Evolutionary conservation across 495 filamentous ascomycete genomes (phyloP).

Genomic region (Hypoxylon lenormandii): DNA sequence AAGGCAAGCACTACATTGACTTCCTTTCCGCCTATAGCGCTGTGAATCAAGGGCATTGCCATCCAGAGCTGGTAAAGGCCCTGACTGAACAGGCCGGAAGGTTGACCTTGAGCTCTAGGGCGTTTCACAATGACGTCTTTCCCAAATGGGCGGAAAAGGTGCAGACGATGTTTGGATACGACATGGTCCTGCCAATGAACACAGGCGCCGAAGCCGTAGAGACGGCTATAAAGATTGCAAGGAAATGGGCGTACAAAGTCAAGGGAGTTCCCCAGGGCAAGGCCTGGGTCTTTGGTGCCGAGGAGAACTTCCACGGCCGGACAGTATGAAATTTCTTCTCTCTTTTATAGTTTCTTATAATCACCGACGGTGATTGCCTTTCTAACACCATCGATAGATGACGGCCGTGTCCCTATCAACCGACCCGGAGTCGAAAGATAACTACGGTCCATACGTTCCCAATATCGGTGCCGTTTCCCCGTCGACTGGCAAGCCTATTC

Average conservation of each 20-base stretch:
- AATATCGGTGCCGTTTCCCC: conserved; percentile 83
- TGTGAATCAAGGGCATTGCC: conserved; percentile 98
- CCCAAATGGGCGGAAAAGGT: conserved; percentile 95
- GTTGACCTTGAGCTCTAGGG: conserved; percentile 91
- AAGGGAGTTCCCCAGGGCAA: conserved; percentile 88
- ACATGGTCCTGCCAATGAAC: conserved; percentile 99
- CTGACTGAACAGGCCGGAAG: conserved; percentile 89
- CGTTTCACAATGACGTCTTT: conserved; percentile 99
- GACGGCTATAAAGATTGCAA: conserved; percentile 95
- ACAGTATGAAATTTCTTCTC: conserved; percentile 71
- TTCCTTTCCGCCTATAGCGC: conserved; percentile 98
- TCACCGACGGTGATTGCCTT: conserved; percentile 1
- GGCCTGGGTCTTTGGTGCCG: conserved; percentile 83
- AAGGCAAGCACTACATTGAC: conserved; percentile 96
- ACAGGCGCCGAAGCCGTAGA: conserved; percentile 99
- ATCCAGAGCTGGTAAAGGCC: conserved; percentile 91
- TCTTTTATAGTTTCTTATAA: not conserved
- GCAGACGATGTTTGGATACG: conserved; percentile 86
- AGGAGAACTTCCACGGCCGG: conserved; percentile 96
- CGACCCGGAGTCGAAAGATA: conserved; percentile 93
- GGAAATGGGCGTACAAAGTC: conserved; percentile 98
- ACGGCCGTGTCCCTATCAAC: conserved; percentile 93
- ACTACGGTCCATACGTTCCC: conserved; percentile 96
- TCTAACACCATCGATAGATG: conserved; percentile 70
- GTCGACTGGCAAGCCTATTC: conserved; percentile 79